Evolutionary conservation across 805 yeast species (phyloP).

Genomic region (Candida incommunis): DNA sequence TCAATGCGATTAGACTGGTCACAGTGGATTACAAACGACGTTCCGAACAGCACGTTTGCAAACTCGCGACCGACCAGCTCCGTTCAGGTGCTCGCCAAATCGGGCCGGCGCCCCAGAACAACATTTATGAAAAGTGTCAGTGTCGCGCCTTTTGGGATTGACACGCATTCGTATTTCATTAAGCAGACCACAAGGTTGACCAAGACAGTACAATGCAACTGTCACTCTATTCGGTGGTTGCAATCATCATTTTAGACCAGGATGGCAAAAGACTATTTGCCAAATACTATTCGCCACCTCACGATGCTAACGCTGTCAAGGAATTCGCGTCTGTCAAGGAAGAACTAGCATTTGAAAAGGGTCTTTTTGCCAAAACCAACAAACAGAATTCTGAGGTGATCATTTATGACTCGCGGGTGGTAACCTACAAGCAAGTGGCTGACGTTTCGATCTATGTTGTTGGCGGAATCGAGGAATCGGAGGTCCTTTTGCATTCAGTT

Average conservation of each 20-base stretch:
- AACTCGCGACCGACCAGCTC: too few species aligned
- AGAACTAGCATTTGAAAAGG: constrained; percentile 66
- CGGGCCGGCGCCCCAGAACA: too few species aligned
- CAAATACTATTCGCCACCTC: constrained; percentile 69
- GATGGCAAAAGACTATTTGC: constrained; percentile 71
- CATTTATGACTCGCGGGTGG: constrained; percentile 61
- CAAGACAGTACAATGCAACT: neutral
- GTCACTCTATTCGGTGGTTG: constrained; percentile 60
- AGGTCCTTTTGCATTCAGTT: constrained; percentile 59
- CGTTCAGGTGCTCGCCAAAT: too few species aligned
- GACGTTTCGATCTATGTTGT: constrained; percentile 63
- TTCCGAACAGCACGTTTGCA: too few species aligned
- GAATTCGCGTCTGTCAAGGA: constrained; percentile 35
- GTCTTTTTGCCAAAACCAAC: constrained; percentile 59
- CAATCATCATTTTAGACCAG: constrained; percentile 66
- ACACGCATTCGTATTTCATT: too few species aligned
- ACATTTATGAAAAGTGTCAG: too few species aligned
- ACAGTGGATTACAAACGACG: too few species aligned
- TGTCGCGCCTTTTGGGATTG: too few species aligned
- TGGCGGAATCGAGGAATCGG: constrained; percentile 74
- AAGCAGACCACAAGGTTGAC: too few species aligned
- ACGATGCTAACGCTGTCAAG: constrained; percentile 22
- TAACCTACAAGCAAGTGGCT: constrained; percentile 74
- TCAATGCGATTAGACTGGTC: too few species aligned
- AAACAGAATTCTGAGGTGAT: constrained; percentile 71